Conservation (phyloP, 1,139 yeast genomes). For the Geotrichum reessii region DNA sequence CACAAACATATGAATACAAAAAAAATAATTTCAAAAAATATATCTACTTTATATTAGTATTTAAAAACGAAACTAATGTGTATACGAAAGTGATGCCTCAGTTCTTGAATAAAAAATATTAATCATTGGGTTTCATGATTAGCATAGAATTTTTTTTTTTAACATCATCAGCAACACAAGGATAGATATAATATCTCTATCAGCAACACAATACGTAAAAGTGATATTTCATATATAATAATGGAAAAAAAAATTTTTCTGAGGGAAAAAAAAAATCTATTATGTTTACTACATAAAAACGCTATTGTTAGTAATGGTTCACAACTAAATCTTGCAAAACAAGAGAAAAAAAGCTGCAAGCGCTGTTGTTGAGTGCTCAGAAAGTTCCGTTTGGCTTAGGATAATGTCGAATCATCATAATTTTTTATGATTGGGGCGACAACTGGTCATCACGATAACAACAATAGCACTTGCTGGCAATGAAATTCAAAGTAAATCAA, state of each 20-base stretch:
- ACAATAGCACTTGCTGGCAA: neutral
- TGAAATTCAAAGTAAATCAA: neutral
- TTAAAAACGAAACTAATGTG: neutral
- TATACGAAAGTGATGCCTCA: neutral
- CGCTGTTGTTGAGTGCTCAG: constrained; percentile 34
- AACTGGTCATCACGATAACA: constrained; percentile 44
- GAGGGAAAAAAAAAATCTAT: neutral
- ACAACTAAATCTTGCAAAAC: neutral
- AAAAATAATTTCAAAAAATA: too few relatives aligned
- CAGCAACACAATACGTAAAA: too few relatives aligned
- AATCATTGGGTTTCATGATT: constrained; percentile 11
- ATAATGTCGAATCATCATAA: constrained; percentile 51
- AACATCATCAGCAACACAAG: neutral
- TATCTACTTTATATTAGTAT: neutral
- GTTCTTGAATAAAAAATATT: constrained; percentile 1
- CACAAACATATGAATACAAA: neutral
- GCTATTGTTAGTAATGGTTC: neutral
- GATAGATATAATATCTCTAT: neutral
- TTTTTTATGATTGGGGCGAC: constrained; percentile 59
- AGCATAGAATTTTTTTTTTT: constrained; percentile 13
- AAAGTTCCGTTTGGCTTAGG: constrained; percentile 48
- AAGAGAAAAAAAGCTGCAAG: too few relatives aligned
- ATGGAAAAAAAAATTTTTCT: neutral
- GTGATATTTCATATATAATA: too few relatives aligned
- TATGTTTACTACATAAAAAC: neutral